Evolutionary conservation across 805 yeast species (phyloP).

Genomic region (Monosporozyma yasuniensis): DNA sequence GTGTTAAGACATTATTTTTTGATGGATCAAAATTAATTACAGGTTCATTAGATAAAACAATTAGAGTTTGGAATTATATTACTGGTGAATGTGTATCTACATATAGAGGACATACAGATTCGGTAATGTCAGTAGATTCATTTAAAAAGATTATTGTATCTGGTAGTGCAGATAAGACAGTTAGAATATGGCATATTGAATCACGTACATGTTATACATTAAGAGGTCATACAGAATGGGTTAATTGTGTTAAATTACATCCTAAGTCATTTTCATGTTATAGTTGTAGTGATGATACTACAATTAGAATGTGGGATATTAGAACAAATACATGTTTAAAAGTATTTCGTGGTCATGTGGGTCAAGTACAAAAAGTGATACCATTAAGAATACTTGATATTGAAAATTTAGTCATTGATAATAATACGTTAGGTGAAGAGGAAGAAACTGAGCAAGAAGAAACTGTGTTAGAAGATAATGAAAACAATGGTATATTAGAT

Average conservation of each 20-base stretch:
- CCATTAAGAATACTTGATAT: slow-evolving; percentile 70
- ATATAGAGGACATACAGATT: slow-evolving; percentile 83
- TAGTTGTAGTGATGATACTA: slow-evolving; percentile 85
- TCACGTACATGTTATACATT: slow-evolving; percentile 85
- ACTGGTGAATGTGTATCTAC: slow-evolving; percentile 93
- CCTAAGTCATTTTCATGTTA: slow-evolving; percentile 68
- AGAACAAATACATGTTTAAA: slow-evolving; percentile 68
- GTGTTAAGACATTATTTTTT: slow-evolving; percentile 75
- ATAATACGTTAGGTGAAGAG: slow-evolving; percentile 12
- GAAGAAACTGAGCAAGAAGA: slow-evolving; percentile 1
- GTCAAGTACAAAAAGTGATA: slow-evolving; percentile 87
- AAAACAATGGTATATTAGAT: slow-evolving; percentile 10
- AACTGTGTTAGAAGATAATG: background rate
- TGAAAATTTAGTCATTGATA: slow-evolving; percentile 40
- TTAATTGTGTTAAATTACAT: slow-evolving; percentile 82
- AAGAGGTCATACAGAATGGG: slow-evolving; percentile 90
- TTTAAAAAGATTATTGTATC: slow-evolving; percentile 74
- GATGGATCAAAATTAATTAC: slow-evolving; percentile 86
- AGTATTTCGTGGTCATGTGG: slow-evolving; percentile 81
- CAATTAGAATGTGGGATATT: slow-evolving; percentile 92
- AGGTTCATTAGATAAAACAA: slow-evolving; percentile 84
- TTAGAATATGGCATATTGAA: slow-evolving; percentile 95
- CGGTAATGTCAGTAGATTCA: slow-evolving; percentile 79
- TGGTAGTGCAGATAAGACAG: slow-evolving; percentile 87
- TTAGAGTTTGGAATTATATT: slow-evolving; percentile 91